Evolutionary conservation across 2,329 filamentous ascomycete genomes (phyloP).

Genomic region (Macrophomina tecta): DNA sequence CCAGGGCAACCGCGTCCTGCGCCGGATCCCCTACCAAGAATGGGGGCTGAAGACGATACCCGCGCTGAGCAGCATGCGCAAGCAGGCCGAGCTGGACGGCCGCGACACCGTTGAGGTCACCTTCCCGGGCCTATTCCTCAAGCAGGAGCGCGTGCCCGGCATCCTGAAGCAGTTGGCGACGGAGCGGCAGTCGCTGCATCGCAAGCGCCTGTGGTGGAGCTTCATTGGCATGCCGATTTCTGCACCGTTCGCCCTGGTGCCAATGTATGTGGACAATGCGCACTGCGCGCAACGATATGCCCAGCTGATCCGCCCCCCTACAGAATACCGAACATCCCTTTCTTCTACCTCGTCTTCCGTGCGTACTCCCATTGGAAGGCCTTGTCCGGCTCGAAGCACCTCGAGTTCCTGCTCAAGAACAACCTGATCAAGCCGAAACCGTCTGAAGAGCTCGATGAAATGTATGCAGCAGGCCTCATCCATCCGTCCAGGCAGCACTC

Average conservation of each 20-base stretch:
- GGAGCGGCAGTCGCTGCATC: conserved; percentile 80
- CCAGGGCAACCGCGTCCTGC: conserved; percentile 85
- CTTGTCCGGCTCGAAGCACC: conserved; percentile 79
- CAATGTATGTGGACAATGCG: conserved; percentile 68
- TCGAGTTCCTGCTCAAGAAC: conserved; percentile 80
- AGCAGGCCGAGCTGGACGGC: conserved; percentile 67
- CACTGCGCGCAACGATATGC: conserved; percentile 22
- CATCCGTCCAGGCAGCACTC: conserved; percentile 50
- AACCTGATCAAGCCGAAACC: conserved; percentile 70
- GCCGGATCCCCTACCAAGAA: conserved; percentile 93
- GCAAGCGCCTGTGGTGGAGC: conserved; percentile 78
- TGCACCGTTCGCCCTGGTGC: conserved; percentile 80
- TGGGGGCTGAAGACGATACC: conserved; percentile 97
- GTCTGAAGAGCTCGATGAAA: conserved; percentile 71
- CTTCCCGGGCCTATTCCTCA: conserved; percentile 75
- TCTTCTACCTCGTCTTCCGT: conserved; percentile 93
- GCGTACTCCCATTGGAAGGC: conserved; percentile 68
- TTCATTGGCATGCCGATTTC: conserved; percentile 82
- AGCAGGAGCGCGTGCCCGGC: conserved; percentile 65
- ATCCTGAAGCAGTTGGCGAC: conserved; percentile 76
- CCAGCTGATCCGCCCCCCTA: conserved; percentile 2
- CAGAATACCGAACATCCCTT: conserved; percentile 90
- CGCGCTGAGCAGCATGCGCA: conserved; percentile 71
- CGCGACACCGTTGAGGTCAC: conserved; percentile 73
- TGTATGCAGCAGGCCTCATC: conserved; percentile 67